Percentiles rank a stretch among this genome's conserved stretches.
These are phyloP conservation scores for Nakazawaea sp. DNA, from an alignment of 805 yeast genomes.

Conservation along the genomic window DNA sequence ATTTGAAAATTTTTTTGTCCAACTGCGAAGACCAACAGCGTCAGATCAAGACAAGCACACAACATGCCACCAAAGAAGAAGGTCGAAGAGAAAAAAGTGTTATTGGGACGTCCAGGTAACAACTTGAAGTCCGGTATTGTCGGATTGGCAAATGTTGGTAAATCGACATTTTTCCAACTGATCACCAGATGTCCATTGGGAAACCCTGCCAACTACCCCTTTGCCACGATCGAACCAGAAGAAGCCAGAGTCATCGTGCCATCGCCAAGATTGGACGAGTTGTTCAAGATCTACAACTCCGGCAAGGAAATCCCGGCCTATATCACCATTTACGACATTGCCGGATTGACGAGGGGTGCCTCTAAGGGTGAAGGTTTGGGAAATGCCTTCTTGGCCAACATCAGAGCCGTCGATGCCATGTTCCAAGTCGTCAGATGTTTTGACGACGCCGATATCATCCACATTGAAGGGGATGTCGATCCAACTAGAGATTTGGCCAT, in stretches of 20 bases:
- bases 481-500: conserved; percentile 59
- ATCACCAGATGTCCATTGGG: conserved; percentile 57
- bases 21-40: no score
- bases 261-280: conserved; percentile 39
- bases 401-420: conserved; percentile 65
- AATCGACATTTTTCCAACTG: conserved; percentile 53
- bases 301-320: conserved; percentile 45
- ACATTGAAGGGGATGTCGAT: conserved; percentile 57
- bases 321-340: conserved; percentile 59
- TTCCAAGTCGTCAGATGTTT: conserved; percentile 66
- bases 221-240: conserved; percentile 72
- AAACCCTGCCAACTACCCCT: conserved; percentile 65
- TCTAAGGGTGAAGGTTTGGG: conserved; percentile 65
- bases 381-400: conserved; percentile 64
- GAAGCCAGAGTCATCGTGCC: conserved; percentile 53
- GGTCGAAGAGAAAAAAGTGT: conserved; percentile 29
- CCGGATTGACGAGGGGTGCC: conserved; percentile 63
- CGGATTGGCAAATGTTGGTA: conserved; percentile 63
- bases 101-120: conserved; percentile 34
- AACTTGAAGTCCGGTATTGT: conserved; percentile 44
- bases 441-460: conserved; percentile 57
- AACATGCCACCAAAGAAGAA: conserved; percentile 34
- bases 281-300: conserved; percentile 42
- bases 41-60: background rate
- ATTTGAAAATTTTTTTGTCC: no score